Conservation (phyloP, 495 filamentous ascomycete species). For the Trichodelitschia bisporula region DNA sequence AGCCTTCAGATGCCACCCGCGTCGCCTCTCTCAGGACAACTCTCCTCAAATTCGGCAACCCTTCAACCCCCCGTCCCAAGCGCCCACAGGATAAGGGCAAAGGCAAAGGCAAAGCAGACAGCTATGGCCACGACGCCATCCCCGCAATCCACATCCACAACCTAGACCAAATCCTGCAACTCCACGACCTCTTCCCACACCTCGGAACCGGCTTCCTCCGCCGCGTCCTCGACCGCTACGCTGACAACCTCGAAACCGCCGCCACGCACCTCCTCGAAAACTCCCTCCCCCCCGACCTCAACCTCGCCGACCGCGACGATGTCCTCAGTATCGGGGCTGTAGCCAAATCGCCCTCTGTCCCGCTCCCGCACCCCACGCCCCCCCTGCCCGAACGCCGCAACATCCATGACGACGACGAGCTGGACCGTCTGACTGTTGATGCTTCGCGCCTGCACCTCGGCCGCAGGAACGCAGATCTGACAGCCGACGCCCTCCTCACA, state of each 20-base stretch:
- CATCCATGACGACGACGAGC: conserved; percentile 55
- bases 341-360: conserved; percentile 17
- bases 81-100: too few relatives aligned
- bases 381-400: conserved; percentile 27
- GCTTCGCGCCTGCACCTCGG: conserved; percentile 48
- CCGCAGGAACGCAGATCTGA: conserved; percentile 32
- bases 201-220: conserved; percentile 65
- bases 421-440: conserved; percentile 43
- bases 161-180: conserved; percentile 58
- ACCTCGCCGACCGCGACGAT: conserved; percentile 27
- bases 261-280: conserved; percentile 69
- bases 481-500: conserved; percentile 35
- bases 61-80: too few relatives aligned
- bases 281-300: conserved; percentile 38
- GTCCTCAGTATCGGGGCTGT: conserved; percentile 20
- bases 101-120: conserved; percentile 19
- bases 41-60: conserved; percentile 27
- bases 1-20: conserved; percentile 18
- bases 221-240: conserved; percentile 55
- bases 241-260: conserved; percentile 52
- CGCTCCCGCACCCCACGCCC: conserved; percentile 14
- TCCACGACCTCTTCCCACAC: conserved; percentile 84
- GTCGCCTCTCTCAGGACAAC: conserved; percentile 30
- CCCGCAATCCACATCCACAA: conserved; percentile 55
- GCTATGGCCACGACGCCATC: conserved; percentile 20